Base-by-base conservation (phyloP, 352 stramenopile genomes). In the Phytopythium vexans region DNA sequence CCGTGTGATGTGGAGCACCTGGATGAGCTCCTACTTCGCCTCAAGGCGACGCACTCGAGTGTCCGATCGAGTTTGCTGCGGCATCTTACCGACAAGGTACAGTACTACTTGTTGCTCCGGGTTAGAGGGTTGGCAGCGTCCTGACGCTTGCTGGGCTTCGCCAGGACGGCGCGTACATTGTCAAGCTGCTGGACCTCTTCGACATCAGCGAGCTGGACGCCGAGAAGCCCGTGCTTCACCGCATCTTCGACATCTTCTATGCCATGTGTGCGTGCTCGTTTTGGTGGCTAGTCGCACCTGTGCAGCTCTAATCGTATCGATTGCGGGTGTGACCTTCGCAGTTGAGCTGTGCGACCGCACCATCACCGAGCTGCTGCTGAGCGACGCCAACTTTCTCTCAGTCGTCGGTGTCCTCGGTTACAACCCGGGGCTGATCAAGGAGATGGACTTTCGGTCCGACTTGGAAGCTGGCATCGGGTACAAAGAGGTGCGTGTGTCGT, bases 371-470 rank as follows among this genome's bases (percentile, higher is more conserved):
- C 69, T 88, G 42, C 56, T 94, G 39, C 59, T 94, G 31, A 87
- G 54, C 52, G 82, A 92, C 46, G 51, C 64, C 14, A 88, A 92
- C 60, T 94, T 94, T 48, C 64, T 92, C 43, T 89, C 83, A 36
- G 78, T 94, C 12, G 71, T 94, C 35, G 82, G 81, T 47, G 81
- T 92, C 14, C 82, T 94, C 35, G 84, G 82, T 11, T 74, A 89
- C 64, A 94, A 94, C 53, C 84, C 82, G 2, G 69, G 76, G 35
- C 63, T 92, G 37, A 83, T 92, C 52, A 66, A 65, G 16, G 74
- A 86, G 48, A 89, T 91, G 65, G 75, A 89, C 42, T 94, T 94
- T 52, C 66, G 84, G 31, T 67, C 68, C 32, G 73, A 71, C 7
- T 58, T 94, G 27, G 82, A 92, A 57, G 67, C 69, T 56, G 66